Base-by-base conservation (phyloP, 805 yeast genomes). In the Suhomyces sp. region DNA sequence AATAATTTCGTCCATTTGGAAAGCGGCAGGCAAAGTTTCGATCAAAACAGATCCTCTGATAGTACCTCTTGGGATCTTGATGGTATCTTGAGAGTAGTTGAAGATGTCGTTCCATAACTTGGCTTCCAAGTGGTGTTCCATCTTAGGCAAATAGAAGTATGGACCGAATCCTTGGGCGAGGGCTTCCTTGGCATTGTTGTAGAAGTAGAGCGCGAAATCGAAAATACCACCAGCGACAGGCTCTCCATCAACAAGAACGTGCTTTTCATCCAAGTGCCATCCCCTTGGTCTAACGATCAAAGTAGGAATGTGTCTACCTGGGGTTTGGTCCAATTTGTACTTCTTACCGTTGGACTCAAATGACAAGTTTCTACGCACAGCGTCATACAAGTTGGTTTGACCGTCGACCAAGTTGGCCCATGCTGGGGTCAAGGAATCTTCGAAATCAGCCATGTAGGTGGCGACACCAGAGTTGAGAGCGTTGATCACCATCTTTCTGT, bases 241-340 rank as follows among this genome's bases (percentile, higher is more conserved):
- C 68, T 85, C 89, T 53, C 85, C 87, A 64, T 86, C 92, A 53
- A 87, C 81, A 47, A 77, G 62, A 46, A 87, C 75, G 64, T 87
- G 96, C 66, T 80, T 78, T 66, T 87, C 96, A 33, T 76, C 83
- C 81, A 87, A 78, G 68, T 87, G 96, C 92, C 93, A 87, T 47
- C 96, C 94, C 75, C 96, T 81, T 64, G 96, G 96, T 75, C 96
- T 82, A 51, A 87, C 91, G 66, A 87, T 85, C 66, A 87, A 72
- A 43, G 91, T 87, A 55, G 93, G 93, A 48, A 85, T 76, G 63
- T 84, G 84, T 66, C 79, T 77, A 50, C 77, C 79, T 51, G 75
- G 75, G 54, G 73, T 74, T 61, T 63, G 71, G 61, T 77, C 71
- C 61, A 77, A 73, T 54, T 64, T 61, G 61, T 77, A 76, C 50